phyloP scores from a whole-genome alignment of 805 yeast species.

The Pichia rugopelliculosa region DNA sequence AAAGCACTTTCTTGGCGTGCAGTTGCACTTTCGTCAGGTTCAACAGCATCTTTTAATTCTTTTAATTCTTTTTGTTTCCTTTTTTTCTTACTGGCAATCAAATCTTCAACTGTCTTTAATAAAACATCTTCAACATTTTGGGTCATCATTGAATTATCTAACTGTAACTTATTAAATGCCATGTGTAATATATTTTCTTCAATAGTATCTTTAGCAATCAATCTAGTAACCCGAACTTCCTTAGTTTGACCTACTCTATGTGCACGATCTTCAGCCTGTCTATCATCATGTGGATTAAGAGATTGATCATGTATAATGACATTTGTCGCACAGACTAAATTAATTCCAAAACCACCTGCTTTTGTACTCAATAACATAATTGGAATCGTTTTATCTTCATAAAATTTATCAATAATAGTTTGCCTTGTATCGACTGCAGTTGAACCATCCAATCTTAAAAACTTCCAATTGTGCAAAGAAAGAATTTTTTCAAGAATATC shows the following conservation, averaged over 20 bases:
- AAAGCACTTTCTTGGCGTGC: slow-evolving; percentile 7
- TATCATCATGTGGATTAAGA: slow-evolving; percentile 97
- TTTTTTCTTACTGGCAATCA: slow-evolving; percentile 6
- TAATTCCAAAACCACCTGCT: slow-evolving; percentile 99
- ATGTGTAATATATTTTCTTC: slow-evolving; percentile 84
- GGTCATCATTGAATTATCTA: slow-evolving; percentile 59
- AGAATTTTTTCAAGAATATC: slow-evolving; percentile 80
- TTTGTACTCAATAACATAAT: slow-evolving; percentile 86
- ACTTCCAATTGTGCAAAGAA: slow-evolving; percentile 55
- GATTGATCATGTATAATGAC: slow-evolving; percentile 90
- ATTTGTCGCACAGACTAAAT: slow-evolving; percentile 87
- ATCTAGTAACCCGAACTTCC: slow-evolving; percentile 70
- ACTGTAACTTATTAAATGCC: slow-evolving; percentile 84
- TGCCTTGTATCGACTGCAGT: slow-evolving; percentile 93
- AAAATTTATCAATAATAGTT: slow-evolving; percentile 80
- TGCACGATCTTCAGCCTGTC: slow-evolving; percentile 97
- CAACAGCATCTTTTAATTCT: neutral
- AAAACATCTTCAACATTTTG: slow-evolving; percentile 45
- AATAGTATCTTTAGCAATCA: slow-evolving; percentile 67
- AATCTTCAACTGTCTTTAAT: slow-evolving; percentile 38
- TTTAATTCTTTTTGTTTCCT: neutral
- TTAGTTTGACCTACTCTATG: slow-evolving; percentile 49
- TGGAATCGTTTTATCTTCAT: slow-evolving; percentile 74
- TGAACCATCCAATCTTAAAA: slow-evolving; percentile 84
- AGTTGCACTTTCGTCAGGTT: slow-evolving; percentile 2